phyloP scores from a whole-genome alignment of 2,329 filamentous ascomycete species.

The Didymella pinodella region DNA sequence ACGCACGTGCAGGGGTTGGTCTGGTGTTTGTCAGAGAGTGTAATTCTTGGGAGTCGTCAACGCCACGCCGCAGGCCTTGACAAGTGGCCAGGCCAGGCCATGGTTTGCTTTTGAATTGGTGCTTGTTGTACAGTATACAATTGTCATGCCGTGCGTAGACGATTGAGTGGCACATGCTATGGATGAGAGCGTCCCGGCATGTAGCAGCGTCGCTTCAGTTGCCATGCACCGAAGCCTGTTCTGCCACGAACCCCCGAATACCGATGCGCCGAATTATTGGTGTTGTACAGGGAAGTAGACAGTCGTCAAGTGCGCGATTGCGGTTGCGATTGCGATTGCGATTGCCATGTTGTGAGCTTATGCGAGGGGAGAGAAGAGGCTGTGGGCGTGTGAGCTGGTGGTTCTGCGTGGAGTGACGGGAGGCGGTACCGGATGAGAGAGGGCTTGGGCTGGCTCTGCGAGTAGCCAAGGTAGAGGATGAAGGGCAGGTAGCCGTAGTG shows the following conservation, averaged over 20 bases:
- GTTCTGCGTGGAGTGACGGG: background rate
- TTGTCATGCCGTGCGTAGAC: constrained; percentile 25
- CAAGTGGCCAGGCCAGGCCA: background rate
- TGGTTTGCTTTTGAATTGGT: background rate
- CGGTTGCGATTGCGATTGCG: background rate
- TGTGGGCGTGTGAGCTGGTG: constrained; percentile 32
- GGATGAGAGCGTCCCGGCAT: constrained; percentile 7
- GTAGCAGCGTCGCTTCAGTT: constrained; percentile 4
- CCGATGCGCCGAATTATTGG: constrained; percentile 39
- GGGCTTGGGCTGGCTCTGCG: constrained; percentile 89
- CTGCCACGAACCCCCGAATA: constrained; percentile 26
- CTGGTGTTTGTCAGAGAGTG: background rate
- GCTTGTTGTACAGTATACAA: constrained; percentile 28
- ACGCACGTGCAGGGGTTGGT: constrained; percentile 23
- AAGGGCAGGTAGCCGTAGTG: constrained; percentile 98
- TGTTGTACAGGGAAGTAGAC: constrained; percentile 43
- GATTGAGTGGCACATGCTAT: constrained; percentile 26
- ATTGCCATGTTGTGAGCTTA: constrained; percentile 28
- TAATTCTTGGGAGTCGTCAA: background rate
- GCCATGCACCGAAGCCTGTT: constrained; percentile 17
- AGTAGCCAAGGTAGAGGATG: constrained; percentile 97
- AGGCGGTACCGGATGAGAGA: constrained; percentile 72
- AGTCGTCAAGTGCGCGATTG: constrained; percentile 26
- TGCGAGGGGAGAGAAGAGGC: constrained; percentile 52
- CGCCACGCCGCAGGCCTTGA: background rate